Percentiles rank a stretch among this genome's conserved stretches.
phyloP scores from a whole-genome alignment of 192 early-diverging fungal species.

The Coemansia sp. region DNA sequence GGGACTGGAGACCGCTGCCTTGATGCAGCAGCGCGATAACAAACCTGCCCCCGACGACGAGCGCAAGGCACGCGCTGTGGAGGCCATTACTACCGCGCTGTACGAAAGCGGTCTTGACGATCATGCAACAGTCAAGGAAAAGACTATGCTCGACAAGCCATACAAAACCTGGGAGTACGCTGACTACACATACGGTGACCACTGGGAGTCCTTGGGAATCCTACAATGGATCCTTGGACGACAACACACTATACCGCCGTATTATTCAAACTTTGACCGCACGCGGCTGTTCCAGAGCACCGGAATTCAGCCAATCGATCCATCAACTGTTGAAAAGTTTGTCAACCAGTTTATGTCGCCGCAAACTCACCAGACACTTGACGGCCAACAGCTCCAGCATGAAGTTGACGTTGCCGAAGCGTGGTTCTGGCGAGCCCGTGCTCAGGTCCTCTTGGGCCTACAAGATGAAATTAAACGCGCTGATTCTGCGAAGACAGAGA shows the following conservation, averaged over 20 bases:
- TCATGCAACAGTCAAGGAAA: constrained; percentile 38
- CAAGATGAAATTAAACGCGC: constrained; percentile 42
- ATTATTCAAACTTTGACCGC: constrained; percentile 54
- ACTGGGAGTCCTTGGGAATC: constrained; percentile 57
- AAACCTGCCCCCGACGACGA: constrained; percentile 40
- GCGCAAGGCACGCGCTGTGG: constrained; percentile 38
- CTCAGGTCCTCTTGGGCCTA: constrained; percentile 57
- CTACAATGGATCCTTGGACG: constrained; percentile 57
- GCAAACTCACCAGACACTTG: constrained; percentile 26
- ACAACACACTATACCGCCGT: constrained; percentile 52
- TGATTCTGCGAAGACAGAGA: background rate
- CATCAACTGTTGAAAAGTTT: constrained; percentile 54
- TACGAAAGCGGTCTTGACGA: constrained; percentile 50
- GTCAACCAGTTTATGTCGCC: constrained; percentile 42
- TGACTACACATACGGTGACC: constrained; percentile 47
- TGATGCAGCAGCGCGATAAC: constrained; percentile 45
- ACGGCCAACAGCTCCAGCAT: constrained; percentile 27
- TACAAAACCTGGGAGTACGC: constrained; percentile 47
- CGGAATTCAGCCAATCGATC: constrained; percentile 57
- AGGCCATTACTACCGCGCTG: constrained; percentile 45
- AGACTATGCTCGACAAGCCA: constrained; percentile 50
- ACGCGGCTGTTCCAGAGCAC: constrained; percentile 55
- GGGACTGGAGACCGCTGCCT: constrained; percentile 57
- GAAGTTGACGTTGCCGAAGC: constrained; percentile 55
- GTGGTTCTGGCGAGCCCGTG: constrained; percentile 62